Evolutionary conservation across 768 basidiomycete species (phyloP), one percentile per base, ranked within the genome.

Genomic region (Wakefieldia striispora): DNA sequence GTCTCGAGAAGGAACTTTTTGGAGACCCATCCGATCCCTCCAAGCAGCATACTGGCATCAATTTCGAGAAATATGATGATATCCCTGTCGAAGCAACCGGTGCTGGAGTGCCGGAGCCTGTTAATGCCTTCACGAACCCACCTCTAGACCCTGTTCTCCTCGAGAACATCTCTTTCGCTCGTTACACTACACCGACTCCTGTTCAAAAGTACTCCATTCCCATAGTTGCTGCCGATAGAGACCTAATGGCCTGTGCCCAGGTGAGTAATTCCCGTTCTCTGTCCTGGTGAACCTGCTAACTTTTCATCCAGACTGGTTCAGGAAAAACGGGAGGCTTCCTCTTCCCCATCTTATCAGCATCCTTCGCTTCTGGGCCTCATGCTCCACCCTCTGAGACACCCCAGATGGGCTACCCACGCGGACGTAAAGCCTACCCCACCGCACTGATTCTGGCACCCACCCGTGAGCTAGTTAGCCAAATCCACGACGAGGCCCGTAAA

Each of bases 201-300:
- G 97, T 99, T 59, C 97, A 99, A 84, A 98, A 98, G 79, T 95
- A 98, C 71, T 98, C 97, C 59, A 88, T 99, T 64, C 97, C 97
- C 68, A 98, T 98, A 67, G 95, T 99, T 60, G 88, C 93, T 50
- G 82, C 74, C 58, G 84, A 86, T 61, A 79, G 89, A 70, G 91
- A 93, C 72, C 77, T 93, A 72, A 95, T 95, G 92, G 92, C 92
- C 56, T 95, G 92, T 69, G 92, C 92, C 61, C 89, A 92, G 78
- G 89, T 86, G 60, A 51, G 80, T 66, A 3, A 16, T 24, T 31
- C 13, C 27, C 45, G 1, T 34, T 6, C 51, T 46, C 42, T 51
- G 45, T 46, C 33, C 14, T 12, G 3, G 41, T 45, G 37, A 48
- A 35, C 23, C 49, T 59, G 17, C 58, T 70, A 35, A 66, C 41